Conservation (phyloP, 306 rosid genomes). For the Betula pendula region DNA sequence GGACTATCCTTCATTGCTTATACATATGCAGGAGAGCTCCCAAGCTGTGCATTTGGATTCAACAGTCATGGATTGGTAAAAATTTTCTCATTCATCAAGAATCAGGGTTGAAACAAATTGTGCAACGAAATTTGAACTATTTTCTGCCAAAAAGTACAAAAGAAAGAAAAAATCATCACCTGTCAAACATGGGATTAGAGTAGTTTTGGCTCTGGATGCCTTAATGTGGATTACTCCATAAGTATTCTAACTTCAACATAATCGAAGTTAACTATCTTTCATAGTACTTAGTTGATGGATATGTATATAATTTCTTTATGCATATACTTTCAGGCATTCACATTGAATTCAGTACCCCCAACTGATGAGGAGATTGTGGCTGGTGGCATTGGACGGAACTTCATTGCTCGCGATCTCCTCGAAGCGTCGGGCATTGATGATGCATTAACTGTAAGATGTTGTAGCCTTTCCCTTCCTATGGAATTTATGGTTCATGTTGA, state of each 20-base stretch:
- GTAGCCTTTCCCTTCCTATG: slow-evolving; percentile 20
- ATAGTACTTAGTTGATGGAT: not conserved
- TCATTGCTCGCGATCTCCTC: slow-evolving; percentile 73
- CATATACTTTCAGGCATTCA: slow-evolving; percentile 55
- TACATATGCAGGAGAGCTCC: slow-evolving; percentile 94
- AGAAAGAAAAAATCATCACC: not conserved
- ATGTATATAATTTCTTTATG: not conserved
- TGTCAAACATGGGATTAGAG: not conserved
- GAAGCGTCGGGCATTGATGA: slow-evolving; percentile 74
- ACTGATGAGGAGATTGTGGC: slow-evolving; percentile 61
- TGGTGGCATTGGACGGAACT: slow-evolving; percentile 75
- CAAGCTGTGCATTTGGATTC: slow-evolving; percentile 76
- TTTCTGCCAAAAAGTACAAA: not conserved
- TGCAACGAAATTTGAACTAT: not conserved
- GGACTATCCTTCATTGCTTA: slow-evolving; percentile 65
- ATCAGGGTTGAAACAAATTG: not conserved
- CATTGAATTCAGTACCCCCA: slow-evolving; percentile 75
- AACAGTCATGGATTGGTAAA: slow-evolving; percentile 71
- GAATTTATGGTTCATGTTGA: not conserved
- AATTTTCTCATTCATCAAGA: not conserved
- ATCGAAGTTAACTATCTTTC: not conserved
- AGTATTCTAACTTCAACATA: not conserved
- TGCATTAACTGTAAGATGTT: slow-evolving; percentile 52
- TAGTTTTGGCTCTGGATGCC: too few species aligned
- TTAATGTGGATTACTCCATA: too few species aligned